Percentiles rank a stretch among this genome's conserved stretches.
Conservation (phyloP, 176 grass and related monocot genomes). For the Zea mays region DNA sequence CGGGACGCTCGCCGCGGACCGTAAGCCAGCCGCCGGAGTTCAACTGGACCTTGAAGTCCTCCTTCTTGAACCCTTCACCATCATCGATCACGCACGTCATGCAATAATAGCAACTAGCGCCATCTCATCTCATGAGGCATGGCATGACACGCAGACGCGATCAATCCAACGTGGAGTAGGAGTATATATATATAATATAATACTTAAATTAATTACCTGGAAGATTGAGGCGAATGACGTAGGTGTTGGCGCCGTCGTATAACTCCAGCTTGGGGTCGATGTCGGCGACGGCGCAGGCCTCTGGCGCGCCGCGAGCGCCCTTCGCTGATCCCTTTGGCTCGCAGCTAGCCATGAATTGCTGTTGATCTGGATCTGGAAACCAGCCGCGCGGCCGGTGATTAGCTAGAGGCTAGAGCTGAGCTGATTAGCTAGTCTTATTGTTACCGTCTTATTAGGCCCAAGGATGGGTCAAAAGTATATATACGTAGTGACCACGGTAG, state of each 20-base stretch:
- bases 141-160: too few species aligned
- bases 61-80: constrained; percentile 51
- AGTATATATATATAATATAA: too few species aligned
- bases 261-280: constrained; percentile 36
- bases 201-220: constrained; percentile 42
- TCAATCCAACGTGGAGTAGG: background rate
- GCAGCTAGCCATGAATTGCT: constrained; percentile 23
- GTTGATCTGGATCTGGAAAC: background rate
- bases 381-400: background rate
- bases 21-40: constrained; percentile 46
- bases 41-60: constrained; percentile 55
- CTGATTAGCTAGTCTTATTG: background rate
- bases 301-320: background rate
- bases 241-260: constrained; percentile 12
- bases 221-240: constrained; percentile 44
- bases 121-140: background rate
- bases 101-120: too few species aligned
- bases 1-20: constrained; percentile 40
- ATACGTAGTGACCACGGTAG: background rate
- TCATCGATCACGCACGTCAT: too few species aligned
- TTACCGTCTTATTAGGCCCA: background rate
- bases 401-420: background rate
- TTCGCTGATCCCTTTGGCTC: background rate
- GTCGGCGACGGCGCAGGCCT: constrained; percentile 23
- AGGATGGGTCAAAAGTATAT: background rate